Percentiles rank a stretch among this genome's conserved stretches.
phyloP scores from a whole-genome alignment of 495 filamentous ascomycete species.

The Penicillium bialowiezense region DNA sequence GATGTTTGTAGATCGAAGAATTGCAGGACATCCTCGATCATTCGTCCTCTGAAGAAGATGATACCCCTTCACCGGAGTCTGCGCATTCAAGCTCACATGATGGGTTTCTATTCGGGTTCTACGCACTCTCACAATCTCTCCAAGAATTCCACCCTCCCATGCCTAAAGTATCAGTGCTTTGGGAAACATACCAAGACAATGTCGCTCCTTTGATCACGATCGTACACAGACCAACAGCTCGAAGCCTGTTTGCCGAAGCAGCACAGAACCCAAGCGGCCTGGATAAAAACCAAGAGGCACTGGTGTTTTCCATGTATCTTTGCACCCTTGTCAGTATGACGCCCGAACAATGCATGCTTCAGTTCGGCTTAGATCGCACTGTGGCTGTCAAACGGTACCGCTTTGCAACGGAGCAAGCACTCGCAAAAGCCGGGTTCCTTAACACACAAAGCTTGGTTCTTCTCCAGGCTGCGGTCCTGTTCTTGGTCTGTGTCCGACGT shows the following conservation, averaged over 20 bases:
- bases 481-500: conserved; percentile 60
- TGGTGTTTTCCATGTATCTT: conserved; percentile 80
- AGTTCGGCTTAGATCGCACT: conserved; percentile 37
- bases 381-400: conserved; percentile 62
- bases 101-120: conserved; percentile 67
- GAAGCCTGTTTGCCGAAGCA: conserved; percentile 42
- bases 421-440: conserved; percentile 71
- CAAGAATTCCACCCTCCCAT: conserved; percentile 52
- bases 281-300: conserved; percentile 61
- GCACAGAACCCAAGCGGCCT: conserved; percentile 52
- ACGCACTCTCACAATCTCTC: conserved; percentile 51
- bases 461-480: conserved; percentile 76
- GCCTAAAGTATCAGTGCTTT: conserved; percentile 63
- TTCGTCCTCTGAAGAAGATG: conserved; percentile 63
- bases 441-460: conserved; percentile 72
- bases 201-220: conserved; percentile 71
- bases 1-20: conserved; percentile 59
- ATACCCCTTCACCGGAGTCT: conserved; percentile 56
- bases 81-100: conserved; percentile 57
- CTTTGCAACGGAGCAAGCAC: conserved; percentile 75
- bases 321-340: conserved; percentile 68
- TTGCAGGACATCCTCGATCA: conserved; percentile 67
- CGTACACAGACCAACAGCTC: conserved; percentile 60
- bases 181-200: conserved; percentile 67
- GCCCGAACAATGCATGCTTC: conserved; percentile 34